Conservation (phyloP, 441 rosid species). For the Breynia disticha region DNA sequence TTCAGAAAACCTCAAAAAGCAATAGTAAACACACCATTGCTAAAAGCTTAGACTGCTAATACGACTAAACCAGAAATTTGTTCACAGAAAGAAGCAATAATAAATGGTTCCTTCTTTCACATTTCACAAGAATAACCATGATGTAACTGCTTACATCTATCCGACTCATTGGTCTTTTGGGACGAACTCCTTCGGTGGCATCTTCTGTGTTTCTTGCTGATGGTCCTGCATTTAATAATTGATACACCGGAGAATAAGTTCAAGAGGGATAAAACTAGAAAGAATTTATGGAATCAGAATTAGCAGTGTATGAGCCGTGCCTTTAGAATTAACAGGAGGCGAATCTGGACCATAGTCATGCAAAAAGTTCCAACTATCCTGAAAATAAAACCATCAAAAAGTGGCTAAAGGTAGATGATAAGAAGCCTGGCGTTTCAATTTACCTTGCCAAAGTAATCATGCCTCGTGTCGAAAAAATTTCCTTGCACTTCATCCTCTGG, state of each 20-base stretch:
- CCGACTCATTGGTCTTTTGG: conserved; percentile 86
- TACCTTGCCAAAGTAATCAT: conserved; percentile 76
- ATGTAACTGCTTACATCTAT: conserved; percentile 52
- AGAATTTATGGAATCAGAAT: conserved; percentile 3
- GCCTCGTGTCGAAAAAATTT: conserved; percentile 52
- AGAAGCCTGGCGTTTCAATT: conserved; percentile 20
- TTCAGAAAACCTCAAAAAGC: conserved; percentile 4
- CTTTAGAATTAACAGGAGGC: conserved; percentile 38
- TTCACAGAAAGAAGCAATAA: no score
- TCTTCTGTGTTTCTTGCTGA: conserved; percentile 47
- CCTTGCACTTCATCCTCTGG: conserved; percentile 74
- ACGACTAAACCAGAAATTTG: no score
- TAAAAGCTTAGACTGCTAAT: conserved; percentile 2
- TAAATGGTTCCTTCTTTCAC: conserved; percentile 2
- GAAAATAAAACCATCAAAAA: conserved; percentile 31
- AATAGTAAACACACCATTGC: conserved; percentile 1
- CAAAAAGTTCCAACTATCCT: conserved; percentile 59
- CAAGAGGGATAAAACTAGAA: conserved; percentile 9
- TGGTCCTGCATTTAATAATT: conserved; percentile 31
- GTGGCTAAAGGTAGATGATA: conserved; percentile 16
- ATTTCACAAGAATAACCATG: conserved; percentile 4
- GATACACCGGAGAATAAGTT: conserved; percentile 11
- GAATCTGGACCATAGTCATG: conserved; percentile 41
- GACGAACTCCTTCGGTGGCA: conserved; percentile 57
- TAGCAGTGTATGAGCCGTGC: conserved; percentile 18